A percentile compares a stretch with the other conserved stretches of the same genome.
phyloP scores from a whole-genome alignment of 2,329 filamentous ascomycete genomes.

The Trichoderma polysporum region DNA sequence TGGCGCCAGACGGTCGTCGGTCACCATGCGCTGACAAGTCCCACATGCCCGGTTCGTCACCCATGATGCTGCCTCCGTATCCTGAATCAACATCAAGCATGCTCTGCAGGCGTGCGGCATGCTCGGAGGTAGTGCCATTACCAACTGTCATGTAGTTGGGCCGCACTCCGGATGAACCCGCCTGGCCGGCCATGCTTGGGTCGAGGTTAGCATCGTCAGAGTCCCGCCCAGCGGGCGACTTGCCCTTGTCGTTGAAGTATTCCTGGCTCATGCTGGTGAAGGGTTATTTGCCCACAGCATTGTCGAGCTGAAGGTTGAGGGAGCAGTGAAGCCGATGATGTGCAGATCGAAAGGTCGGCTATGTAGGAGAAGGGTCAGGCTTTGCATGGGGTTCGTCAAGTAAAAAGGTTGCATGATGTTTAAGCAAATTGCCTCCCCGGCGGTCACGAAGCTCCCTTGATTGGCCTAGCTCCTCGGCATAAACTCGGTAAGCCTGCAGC shows the following conservation, averaged over 20 bases:
- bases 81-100: conserved; percentile 87
- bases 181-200: conserved; percentile 31
- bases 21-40: conserved; percentile 46
- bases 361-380: conserved; percentile 25
- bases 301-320: conserved; percentile 25
- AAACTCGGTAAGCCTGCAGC: conserved; percentile 27
- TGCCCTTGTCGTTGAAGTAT: conserved; percentile 56
- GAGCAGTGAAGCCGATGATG: conserved; percentile 23
- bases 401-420: conserved; percentile 31
- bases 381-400: conserved; percentile 15
- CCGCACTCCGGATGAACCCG: conserved; percentile 32
- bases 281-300: conserved; percentile 35
- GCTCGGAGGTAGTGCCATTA: conserved; percentile 74
- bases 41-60: conserved; percentile 50
- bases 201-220: conserved; percentile 21
- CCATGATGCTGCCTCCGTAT: conserved; percentile 77
- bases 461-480: conserved; percentile 29
- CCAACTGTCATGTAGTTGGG: conserved; percentile 88
- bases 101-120: conserved; percentile 75
- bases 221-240: conserved; percentile 41
- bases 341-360: conserved; percentile 23
- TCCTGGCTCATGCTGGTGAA: conserved; percentile 58
- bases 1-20: conserved; percentile 68
- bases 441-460: conserved; percentile 28
- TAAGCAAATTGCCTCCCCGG: conserved; percentile 20